Evolutionary conservation across 106 monocot species (phyloP), one percentile per base, ranked within the genome.

Genomic region (Triglochin maritima): DNA sequence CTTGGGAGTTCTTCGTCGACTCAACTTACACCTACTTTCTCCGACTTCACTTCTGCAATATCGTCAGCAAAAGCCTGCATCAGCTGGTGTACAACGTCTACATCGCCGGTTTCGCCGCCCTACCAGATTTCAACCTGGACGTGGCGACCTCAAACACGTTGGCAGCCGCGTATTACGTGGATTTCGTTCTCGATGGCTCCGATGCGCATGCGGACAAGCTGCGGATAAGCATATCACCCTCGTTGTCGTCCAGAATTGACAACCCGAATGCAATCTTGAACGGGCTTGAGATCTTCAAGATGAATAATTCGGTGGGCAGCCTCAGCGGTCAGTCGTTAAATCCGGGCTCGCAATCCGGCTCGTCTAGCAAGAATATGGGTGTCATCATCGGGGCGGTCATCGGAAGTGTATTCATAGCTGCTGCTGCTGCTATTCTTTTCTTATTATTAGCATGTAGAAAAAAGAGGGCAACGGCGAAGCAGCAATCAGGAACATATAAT

Each of bases 31-130:
- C 44, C 4, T 77, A 67, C 17, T 48, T 72, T 4, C 53, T 78
- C 3, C 41, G 78, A 3, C 9, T 78, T 52, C 78, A 78, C 46
- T 78, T 78, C 72, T 78, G 78, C 48, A 67, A 78, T 56, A 56
- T 78, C 5, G 72, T 66, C 9, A 72, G 78, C 17, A 5, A 2
- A 2, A 43, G 72, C 4, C 14, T 56, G 4, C 49, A 48, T 47
- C 29, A 53, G 17, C 49, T 72, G 29, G 60, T 60, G 17, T 78
- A 67, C 60, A 56, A 78, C 44, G 58, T 62, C 5, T 78, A 72
- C 52, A 54, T 78, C 60, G 54, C 67, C 45, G 78, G 51, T 17
- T 42, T 51, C 54, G 45, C 52, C 4, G 8, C 1, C 13, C 13
- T 11, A n/a, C n/a, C n/a, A 17, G 67, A 67, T 60, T 17, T 72